These are phyloP conservation scores for Colletotrichum lentis DNA, from an alignment of 2,329 filamentous ascomycete species.

Conservation along the genomic window DNA sequence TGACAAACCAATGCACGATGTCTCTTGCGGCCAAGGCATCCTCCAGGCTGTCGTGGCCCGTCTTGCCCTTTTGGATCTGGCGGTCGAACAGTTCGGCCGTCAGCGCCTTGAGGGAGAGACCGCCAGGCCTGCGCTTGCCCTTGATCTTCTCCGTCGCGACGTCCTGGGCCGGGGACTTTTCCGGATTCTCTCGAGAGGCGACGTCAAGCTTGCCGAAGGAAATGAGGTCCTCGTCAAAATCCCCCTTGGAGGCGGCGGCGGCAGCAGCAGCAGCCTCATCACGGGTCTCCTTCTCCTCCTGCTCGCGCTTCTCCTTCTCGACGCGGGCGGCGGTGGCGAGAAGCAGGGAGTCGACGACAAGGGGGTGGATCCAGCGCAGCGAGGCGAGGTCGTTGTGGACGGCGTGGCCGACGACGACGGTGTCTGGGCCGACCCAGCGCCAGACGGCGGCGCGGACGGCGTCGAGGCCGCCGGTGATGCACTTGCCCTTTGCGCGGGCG, in stretches of 20 bases:
- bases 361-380: slow-evolving; percentile 58
- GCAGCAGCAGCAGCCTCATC: slow-evolving; percentile 5
- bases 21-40: slow-evolving; percentile 56
- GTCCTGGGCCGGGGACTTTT: slow-evolving; percentile 17
- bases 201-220: slow-evolving; percentile 19
- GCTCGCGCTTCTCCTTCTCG: slow-evolving; percentile 31
- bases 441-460: slow-evolving; percentile 54
- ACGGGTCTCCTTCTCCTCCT: slow-evolving; percentile 33
- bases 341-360: slow-evolving; percentile 56
- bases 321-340: slow-evolving; percentile 43
- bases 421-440: slow-evolving; percentile 54
- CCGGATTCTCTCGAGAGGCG: background rate
- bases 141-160: slow-evolving; percentile 36
- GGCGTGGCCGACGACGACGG: slow-evolving; percentile 59
- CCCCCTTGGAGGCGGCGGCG: background rate
- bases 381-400: slow-evolving; percentile 53
- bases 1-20: slow-evolving; percentile 51
- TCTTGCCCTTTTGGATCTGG: slow-evolving; percentile 49
- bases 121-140: slow-evolving; percentile 7
- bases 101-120: slow-evolving; percentile 50
- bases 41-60: slow-evolving; percentile 55
- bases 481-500: slow-evolving; percentile 45
- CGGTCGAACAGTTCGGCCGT: slow-evolving; percentile 48
- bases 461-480: slow-evolving; percentile 51
- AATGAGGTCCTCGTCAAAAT: slow-evolving; percentile 16